Conservation (phyloP, 352 stramenopile genomes). For the Phytopythium kandeliae region DNA sequence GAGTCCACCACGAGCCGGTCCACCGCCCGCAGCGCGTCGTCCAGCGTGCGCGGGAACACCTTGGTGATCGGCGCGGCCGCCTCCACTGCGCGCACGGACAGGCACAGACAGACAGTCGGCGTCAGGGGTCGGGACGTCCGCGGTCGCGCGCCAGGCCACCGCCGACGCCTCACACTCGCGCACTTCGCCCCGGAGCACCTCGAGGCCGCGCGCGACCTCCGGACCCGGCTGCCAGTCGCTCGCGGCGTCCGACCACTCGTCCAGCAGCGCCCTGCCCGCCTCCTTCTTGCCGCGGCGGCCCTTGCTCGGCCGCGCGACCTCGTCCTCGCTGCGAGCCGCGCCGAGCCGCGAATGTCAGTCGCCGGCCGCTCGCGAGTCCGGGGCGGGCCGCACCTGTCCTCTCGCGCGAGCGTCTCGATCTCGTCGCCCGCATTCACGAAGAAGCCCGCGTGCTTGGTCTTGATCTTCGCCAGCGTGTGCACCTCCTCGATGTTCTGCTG, state of each 20-base stretch:
- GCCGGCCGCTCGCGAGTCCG: too few relatives aligned
- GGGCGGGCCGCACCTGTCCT: constrained; percentile 8
- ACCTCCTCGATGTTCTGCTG: constrained; percentile 84
- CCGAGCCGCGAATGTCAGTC: background rate
- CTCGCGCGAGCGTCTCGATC: constrained; percentile 67
- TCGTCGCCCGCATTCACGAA: constrained; percentile 84
- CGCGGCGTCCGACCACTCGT: constrained; percentile 56
- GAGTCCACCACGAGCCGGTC: constrained; percentile 76
- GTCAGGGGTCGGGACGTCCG: background rate
- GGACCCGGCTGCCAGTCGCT: constrained; percentile 62
- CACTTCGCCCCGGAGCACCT: constrained; percentile 53
- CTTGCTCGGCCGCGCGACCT: constrained; percentile 10
- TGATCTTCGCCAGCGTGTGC: constrained; percentile 55
- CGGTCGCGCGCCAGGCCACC: background rate
- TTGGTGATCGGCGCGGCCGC: constrained; percentile 60
- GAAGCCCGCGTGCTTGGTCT: constrained; percentile 86
- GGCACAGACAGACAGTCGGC: constrained; percentile 19
- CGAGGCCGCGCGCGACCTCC: constrained; percentile 45
- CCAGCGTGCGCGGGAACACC: constrained; percentile 71
- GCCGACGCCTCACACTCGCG: constrained; percentile 37
- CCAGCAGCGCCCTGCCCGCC: constrained; percentile 48
- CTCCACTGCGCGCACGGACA: constrained; percentile 19
- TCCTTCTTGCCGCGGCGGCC: constrained; percentile 47
- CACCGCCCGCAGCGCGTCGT: constrained; percentile 72
- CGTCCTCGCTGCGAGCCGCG: background rate